Evolutionary conservation across 768 basidiomycete genomes (phyloP), one percentile per base, ranked within the genome.

Genomic region (Boletellus ananiceps): DNA sequence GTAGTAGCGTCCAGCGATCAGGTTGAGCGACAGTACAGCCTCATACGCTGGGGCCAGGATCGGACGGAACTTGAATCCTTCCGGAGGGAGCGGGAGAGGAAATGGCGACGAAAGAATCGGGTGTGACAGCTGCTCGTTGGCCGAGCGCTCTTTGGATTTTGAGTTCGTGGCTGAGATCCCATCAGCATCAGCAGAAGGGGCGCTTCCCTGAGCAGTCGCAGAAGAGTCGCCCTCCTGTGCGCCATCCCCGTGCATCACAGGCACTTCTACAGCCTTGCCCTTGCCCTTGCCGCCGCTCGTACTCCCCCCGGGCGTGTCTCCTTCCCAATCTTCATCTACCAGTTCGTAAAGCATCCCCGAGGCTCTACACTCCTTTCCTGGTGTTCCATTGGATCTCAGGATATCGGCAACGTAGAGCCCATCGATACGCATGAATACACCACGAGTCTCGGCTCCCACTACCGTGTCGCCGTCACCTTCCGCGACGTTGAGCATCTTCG

Each of bases 1-100:
- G 61, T 93, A 93, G 63, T 93, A 93, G 47, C 91, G 75, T 29
- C 91, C 91, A 29, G 81, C 81, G 52, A 93, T 74, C 40, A 89
- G 70, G 32, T 81, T 78, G 36, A 91, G 72, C 3, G 81, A 81
- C n/a, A 89, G 54, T 16, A 86, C 77, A 14, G 77, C 77, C 65
- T 91, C 87, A 51, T 78, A 64, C 0, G 78, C 84, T 7, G 80
- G 70, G 2, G 72, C 59, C 13, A 89, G 72, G 48, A 93, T 82
- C 0, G 79, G 73, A 15, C 86, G 78, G 68, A 89, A 92, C 54
- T 73, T 75, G 66, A 76, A 90, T 0, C 87, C 86, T 18, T 65
- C 63, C 0, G 90, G 89, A 1, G 91, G 69, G 18, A 71, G 65
- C 0, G 91, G 91, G 2, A 88, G 73, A 6, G 72, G 66, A 42